Conservation (phyloP, 2,329 filamentous ascomycete genomes). For the Pseudogymnoascus sp. region DNA sequence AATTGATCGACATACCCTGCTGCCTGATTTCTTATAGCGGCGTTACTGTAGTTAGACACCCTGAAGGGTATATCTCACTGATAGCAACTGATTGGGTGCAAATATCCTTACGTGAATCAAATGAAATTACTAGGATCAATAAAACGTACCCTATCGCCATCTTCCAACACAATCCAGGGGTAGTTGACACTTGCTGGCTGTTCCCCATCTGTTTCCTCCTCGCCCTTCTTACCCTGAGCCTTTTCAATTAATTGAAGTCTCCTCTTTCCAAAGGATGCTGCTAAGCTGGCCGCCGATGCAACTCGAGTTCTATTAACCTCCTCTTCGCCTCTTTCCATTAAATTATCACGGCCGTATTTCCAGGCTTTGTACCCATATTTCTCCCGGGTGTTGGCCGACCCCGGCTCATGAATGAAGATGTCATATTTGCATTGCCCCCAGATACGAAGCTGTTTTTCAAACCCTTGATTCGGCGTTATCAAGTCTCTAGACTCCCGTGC, state of each 20-base stretch:
- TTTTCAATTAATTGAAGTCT: not conserved
- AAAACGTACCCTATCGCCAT: not conserved
- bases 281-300: slow-evolving; percentile 11
- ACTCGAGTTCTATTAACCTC: slow-evolving; percentile 11
- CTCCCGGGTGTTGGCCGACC: not conserved
- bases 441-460: slow-evolving; percentile 19
- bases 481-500: slow-evolving; percentile 17
- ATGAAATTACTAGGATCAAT: not conserved
- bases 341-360: slow-evolving; percentile 11
- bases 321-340: slow-evolving; percentile 12
- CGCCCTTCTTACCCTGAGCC: not conserved
- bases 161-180: not conserved
- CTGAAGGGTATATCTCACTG: too few species aligned
- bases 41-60: too few species aligned
- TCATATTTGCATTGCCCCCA: slow-evolving; percentile 15
- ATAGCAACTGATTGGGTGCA: too few species aligned
- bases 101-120: too few species aligned
- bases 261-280: slow-evolving; percentile 12
- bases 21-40: too few species aligned
- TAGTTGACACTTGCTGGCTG: not conserved
- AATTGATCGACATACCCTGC: too few species aligned
- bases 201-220: not conserved
- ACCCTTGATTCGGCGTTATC: slow-evolving; percentile 20
- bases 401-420: not conserved
- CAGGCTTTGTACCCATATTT: slow-evolving; percentile 15